A percentile compares a stretch with the other conserved stretches of the same genome.
These are phyloP conservation scores for Kodamaea sp. DNA, from an alignment of 1,139 yeast species.

Conservation along the genomic window DNA sequence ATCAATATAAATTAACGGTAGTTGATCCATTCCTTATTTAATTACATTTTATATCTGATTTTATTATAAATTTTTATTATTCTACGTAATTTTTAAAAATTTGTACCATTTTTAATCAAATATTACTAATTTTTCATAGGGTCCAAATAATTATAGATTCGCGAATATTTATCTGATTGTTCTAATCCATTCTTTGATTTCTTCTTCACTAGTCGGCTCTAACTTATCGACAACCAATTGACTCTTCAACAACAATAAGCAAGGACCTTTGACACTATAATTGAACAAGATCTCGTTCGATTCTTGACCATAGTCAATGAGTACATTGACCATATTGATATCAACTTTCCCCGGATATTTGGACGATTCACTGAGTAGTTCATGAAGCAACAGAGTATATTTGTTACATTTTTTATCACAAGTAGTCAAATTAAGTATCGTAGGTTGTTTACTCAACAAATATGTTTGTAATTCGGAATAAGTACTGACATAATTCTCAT, in stretches of 20 bases:
- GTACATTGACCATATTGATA: constrained; percentile 66
- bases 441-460: constrained; percentile 54
- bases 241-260: constrained; percentile 58
- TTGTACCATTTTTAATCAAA: too few relatives aligned
- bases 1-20: too few relatives aligned
- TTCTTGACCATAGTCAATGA: constrained; percentile 19
- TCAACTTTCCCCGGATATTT: constrained; percentile 35
- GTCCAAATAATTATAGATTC: neutral
- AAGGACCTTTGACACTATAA: constrained; percentile 10
- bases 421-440: constrained; percentile 68
- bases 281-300: constrained; percentile 8
- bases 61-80: too few relatives aligned
- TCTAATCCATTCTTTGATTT: constrained; percentile 53
- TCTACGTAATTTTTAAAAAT: too few relatives aligned
- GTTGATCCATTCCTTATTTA: too few relatives aligned
- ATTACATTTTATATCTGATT: too few relatives aligned
- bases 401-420: constrained; percentile 63
- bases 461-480: constrained; percentile 55
- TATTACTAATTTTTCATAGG: too few relatives aligned
- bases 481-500: constrained; percentile 42
- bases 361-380: constrained; percentile 49
- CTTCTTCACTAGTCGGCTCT: constrained; percentile 42
- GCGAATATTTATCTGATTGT: constrained; percentile 1
- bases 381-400: constrained; percentile 61
- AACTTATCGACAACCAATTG: constrained; percentile 59